Evolutionary conservation across 106 monocot genomes (phyloP).

Genomic region (Agapanthus africanus): DNA sequence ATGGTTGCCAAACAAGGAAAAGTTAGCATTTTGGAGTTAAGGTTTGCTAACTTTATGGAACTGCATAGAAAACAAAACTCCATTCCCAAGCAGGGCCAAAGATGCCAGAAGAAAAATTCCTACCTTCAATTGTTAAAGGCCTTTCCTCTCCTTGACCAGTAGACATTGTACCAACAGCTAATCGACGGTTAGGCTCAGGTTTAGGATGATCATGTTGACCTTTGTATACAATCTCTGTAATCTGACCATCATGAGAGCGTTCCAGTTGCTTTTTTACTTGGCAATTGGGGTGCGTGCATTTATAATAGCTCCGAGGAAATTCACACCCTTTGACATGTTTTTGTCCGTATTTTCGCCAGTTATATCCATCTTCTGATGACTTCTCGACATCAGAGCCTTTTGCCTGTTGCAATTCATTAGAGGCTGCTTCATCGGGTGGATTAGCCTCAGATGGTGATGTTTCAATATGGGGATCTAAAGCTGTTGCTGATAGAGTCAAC

Average conservation of each 20-base stretch:
- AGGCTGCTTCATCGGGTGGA: constrained; percentile 18
- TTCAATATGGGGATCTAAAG: constrained; percentile 22
- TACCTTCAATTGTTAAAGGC: constrained; percentile 30
- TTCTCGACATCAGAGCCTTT: constrained; percentile 41
- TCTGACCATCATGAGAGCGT: constrained; percentile 85
- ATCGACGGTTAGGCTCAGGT: constrained; percentile 65
- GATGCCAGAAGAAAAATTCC: background rate
- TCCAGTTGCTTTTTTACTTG: constrained; percentile 92
- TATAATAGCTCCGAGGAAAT: constrained; percentile 92
- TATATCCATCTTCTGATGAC: constrained; percentile 85
- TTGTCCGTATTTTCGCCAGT: constrained; percentile 98
- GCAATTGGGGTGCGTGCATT: constrained; percentile 97
- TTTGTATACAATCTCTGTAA: constrained; percentile 80
- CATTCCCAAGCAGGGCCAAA: no score
- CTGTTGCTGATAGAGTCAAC: constrained; percentile 11
- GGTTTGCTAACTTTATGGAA: no score
- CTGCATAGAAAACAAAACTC: no score
- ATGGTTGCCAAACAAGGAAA: no score
- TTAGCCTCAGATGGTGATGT: constrained; percentile 1
- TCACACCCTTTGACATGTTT: constrained; percentile 99
- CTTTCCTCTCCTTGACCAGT: constrained; percentile 50
- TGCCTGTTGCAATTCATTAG: constrained; percentile 27
- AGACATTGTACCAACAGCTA: constrained; percentile 43
- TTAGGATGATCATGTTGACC: constrained; percentile 92
- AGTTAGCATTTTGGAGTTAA: no score